Evolutionary conservation across 148 eudicot genomes (phyloP).

Genomic region (Chenopodium quinoa): DNA sequence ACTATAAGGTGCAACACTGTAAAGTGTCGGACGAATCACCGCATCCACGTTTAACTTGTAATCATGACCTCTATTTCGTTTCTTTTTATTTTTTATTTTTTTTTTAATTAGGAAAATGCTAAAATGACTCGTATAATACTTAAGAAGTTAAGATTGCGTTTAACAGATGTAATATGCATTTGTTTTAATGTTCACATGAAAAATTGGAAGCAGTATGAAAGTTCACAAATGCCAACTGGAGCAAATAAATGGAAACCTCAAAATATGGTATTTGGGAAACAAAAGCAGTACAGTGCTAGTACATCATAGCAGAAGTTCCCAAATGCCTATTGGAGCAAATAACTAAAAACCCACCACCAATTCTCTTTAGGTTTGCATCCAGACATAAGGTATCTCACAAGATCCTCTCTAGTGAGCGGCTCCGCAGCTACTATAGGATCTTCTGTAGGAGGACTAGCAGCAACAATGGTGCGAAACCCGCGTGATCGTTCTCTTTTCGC

Average conservation of each 20-base stretch:
- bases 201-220: background rate
- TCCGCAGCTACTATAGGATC: constrained; percentile 70
- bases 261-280: background rate
- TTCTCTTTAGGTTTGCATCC: constrained; percentile 97
- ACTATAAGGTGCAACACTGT: background rate
- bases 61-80: background rate
- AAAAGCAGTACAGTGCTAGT: background rate
- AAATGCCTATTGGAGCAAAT: background rate
- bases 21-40: background rate
- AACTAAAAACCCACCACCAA: constrained; percentile 60
- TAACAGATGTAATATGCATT: background rate
- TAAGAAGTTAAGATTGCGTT: background rate
- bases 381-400: constrained; percentile 79
- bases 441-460: constrained; percentile 92
- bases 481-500: constrained; percentile 30
- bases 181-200: background rate
- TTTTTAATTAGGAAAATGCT: background rate
- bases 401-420: constrained; percentile 94
- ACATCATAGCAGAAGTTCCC: background rate
- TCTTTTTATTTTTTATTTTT: background rate
- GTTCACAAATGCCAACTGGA: too few relatives aligned
- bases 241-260: too few relatives aligned
- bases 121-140: background rate
- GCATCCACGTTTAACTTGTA: background rate
- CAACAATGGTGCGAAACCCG: constrained; percentile 50